Percentiles rank a stretch among this genome's conserved stretches.
Conservation (phyloP, 1,284 basidiomycete genomes). For the Anthracocystis walkeri region DNA sequence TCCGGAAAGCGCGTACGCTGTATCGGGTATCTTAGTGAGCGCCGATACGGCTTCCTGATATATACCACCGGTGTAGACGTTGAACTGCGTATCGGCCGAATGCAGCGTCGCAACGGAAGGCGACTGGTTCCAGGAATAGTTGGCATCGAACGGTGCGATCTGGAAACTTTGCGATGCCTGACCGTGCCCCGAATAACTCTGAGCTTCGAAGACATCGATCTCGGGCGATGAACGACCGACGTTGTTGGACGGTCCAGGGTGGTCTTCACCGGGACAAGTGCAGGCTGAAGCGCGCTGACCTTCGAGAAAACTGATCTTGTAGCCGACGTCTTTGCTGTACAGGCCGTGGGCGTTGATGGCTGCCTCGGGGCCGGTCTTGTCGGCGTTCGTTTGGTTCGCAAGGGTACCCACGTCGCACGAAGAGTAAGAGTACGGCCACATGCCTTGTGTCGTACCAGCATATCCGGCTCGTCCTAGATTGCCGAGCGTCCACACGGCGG, state of each 20-base stretch:
- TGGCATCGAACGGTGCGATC: conserved; percentile 66
- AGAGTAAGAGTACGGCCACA: conserved; percentile 69
- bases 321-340: conserved; percentile 8
- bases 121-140: conserved; percentile 54
- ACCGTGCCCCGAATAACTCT: conserved; percentile 57
- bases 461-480: conserved; percentile 63
- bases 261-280: conserved; percentile 59
- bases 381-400: conserved; percentile 52
- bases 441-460: conserved; percentile 61
- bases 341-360: conserved; percentile 29
- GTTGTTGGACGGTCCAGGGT: conserved; percentile 28
- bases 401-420: conserved; percentile 64
- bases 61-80: conserved; percentile 60
- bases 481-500: conserved; percentile 62
- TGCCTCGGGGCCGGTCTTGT: conserved; percentile 39
- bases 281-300: conserved; percentile 54
- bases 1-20: conserved; percentile 43
- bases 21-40: conserved; percentile 50
- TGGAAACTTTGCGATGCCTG: conserved; percentile 63
- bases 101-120: conserved; percentile 18
- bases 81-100: conserved; percentile 30
- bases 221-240: conserved; percentile 66
- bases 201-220: conserved; percentile 69
- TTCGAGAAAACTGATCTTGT: conserved; percentile 38
- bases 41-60: conserved; percentile 67